Evolutionary conservation across 2,329 filamentous ascomycete species (phyloP).

Genomic region (Penicillium sp.): DNA sequence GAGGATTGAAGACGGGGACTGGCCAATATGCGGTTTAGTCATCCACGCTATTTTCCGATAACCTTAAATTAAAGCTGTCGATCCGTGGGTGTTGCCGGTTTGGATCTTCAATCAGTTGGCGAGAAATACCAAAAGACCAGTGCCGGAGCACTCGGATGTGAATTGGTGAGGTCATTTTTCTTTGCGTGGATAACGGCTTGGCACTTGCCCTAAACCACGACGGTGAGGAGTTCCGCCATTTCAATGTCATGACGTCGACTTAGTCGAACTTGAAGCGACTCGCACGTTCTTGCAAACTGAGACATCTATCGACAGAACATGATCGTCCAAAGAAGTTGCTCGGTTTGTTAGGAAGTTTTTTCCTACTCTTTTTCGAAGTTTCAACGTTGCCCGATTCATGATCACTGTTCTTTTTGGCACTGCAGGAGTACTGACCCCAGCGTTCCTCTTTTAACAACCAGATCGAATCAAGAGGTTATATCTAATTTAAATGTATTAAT

Average conservation of each 20-base stretch:
- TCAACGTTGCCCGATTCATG: too few species aligned
- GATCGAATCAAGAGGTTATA: too few species aligned
- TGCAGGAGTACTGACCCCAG: too few species aligned
- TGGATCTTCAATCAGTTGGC: not conserved
- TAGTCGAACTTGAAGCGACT: not conserved
- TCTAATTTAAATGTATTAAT: too few species aligned
- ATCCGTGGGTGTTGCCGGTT: not conserved
- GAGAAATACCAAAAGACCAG: not conserved
- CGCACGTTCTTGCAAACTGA: not conserved
- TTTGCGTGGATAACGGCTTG: not conserved
- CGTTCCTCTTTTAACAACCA: too few species aligned
- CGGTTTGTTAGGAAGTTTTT: too few species aligned
- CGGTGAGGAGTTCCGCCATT: not conserved
- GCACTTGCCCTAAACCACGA: not conserved
- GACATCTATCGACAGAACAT: not conserved
- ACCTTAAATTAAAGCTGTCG: slow-evolving; percentile 2
- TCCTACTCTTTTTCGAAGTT: too few species aligned
- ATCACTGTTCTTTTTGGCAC: too few species aligned
- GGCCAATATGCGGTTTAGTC: slow-evolving; percentile 3
- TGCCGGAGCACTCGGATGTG: not conserved
- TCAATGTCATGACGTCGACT: slow-evolving; percentile 2
- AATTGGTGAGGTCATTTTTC: slow-evolving; percentile 3
- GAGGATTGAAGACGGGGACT: not conserved
- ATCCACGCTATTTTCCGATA: not conserved
- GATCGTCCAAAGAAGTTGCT: not conserved